These are phyloP conservation scores for Cyclostephanos tholiformis DNA, from an alignment of 108 stramenopile genomes.

Conservation along the genomic window DNA sequence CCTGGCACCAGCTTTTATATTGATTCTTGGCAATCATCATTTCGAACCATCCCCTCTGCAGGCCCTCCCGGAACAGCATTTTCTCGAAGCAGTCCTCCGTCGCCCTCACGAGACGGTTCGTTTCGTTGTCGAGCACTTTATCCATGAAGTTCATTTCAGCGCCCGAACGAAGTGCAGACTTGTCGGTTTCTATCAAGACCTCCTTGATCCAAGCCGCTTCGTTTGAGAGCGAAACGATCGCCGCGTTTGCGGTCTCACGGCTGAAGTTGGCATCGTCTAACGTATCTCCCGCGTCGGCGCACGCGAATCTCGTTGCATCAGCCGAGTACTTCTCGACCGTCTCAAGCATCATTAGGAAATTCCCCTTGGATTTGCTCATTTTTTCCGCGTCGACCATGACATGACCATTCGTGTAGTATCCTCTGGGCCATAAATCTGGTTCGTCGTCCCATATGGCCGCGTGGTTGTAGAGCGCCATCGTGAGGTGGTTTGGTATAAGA, in stretches of 20 bases:
- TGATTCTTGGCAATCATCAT: slow-evolving; percentile 89
- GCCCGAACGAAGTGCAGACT: slow-evolving; percentile 47
- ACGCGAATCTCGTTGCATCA: slow-evolving; percentile 92
- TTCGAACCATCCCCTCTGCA: slow-evolving; percentile 93
- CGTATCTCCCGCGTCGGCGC: slow-evolving; percentile 96
- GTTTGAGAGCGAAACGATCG: slow-evolving; percentile 85
- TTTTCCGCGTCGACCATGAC: slow-evolving; percentile 95
- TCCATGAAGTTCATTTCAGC: slow-evolving; percentile 83
- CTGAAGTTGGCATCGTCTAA: slow-evolving; percentile 99
- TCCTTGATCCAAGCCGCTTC: slow-evolving; percentile 89
- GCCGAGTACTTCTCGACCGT: slow-evolving; percentile 83
- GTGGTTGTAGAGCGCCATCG: slow-evolving; percentile 98
- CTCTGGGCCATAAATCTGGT: slow-evolving; percentile 89
- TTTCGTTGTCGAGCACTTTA: slow-evolving; percentile 90
- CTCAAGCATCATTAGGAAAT: slow-evolving; percentile 97
- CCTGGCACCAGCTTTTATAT: slow-evolving; percentile 92
- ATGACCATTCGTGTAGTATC: slow-evolving; percentile 96
- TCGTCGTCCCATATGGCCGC: slow-evolving; percentile 96
- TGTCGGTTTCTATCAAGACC: slow-evolving; percentile 55
- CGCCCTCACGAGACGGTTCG: slow-evolving; percentile 76
- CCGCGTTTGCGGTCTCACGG: slow-evolving; percentile 87
- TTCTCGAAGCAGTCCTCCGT: slow-evolving; percentile 62
- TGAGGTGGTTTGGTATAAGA: slow-evolving; percentile 97
- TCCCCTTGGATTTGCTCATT: slow-evolving; percentile 98
- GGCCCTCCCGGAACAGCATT: slow-evolving; percentile 93